Evolutionary conservation across 768 basidiomycete genomes (phyloP), one percentile per base, ranked within the genome.

Genomic region (Sporobolomyces pararoseus): DNA sequence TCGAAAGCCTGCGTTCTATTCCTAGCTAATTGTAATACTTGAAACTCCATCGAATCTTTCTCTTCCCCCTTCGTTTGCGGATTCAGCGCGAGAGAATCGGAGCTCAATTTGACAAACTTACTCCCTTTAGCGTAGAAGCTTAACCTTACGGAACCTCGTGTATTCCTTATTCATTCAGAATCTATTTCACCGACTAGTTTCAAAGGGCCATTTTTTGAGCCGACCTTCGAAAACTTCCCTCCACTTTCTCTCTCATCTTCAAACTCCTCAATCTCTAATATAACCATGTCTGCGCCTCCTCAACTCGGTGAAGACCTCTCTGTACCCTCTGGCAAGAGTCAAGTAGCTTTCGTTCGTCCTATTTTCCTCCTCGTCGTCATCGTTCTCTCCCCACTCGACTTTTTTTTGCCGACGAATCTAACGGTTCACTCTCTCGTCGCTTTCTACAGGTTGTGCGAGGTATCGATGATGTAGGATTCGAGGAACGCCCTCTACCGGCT

Each of bases 401-500:
- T 46, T 44, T 39, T 27, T 17, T 7, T 34, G 19, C 52, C 52
- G 52, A 17, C 12, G 32, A 29, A 29, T 29, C 27, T 6, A 13
- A 14, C 52, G 12, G 32, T 7, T 35, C 10, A 27, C 31, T 55
- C 53, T 7, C 25, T 25, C 25, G 50, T 27, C 46, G 46, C 10
- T 13, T 47, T 14, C 27, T 21, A 14, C 34, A 68, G 66, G 87
- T 93, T 62, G 83, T 93, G 61, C 84, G 84, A 46, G 85, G 82
- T 64, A 81, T 91, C 72, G 83, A 89, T 12, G 82, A 89, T 51
- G 85, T 89, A 70, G 82, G 81, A 52, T 91, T 85, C 75, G 90
- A 91, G 75, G 82, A 87, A 59, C 82, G 88, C 5, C 85, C 87
- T n/a, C 84, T 92, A 70, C 90, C 89, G 34, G 83, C 87, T 13